These are phyloP conservation scores for Boletus rubroflammeus DNA, from an alignment of 768 basidiomycete species.

Conservation along the genomic window DNA sequence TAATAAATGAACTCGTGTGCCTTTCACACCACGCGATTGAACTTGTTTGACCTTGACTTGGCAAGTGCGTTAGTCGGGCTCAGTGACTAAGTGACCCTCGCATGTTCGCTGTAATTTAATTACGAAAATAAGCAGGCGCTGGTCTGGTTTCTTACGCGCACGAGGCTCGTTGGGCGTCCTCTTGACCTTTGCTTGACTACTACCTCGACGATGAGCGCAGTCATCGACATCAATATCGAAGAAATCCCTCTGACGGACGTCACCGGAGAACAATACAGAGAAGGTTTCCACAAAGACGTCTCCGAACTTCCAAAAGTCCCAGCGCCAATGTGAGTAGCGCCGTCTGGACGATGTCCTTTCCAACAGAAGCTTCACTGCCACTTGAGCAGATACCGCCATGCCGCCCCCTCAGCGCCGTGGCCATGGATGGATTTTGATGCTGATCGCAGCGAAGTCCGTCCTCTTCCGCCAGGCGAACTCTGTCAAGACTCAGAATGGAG, in stretches of 20 bases:
- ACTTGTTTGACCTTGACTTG: not conserved
- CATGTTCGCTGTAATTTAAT: not conserved
- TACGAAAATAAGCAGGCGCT: conserved; percentile 15
- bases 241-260: not conserved
- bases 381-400: conserved; percentile 34
- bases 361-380: not conserved
- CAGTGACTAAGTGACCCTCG: no score
- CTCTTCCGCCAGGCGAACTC: conserved; percentile 13
- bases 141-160: not conserved
- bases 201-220: conserved; percentile 13
- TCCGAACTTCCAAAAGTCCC: conserved; percentile 20
- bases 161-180: not conserved
- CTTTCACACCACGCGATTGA: not conserved
- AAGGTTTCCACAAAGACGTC: conserved; percentile 8
- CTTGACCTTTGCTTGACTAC: not conserved
- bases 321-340: conserved; percentile 24
- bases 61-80: not conserved
- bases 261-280: conserved; percentile 4
- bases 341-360: not conserved
- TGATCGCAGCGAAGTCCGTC: conserved; percentile 19
- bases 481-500: conserved; percentile 19
- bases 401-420: conserved; percentile 41
- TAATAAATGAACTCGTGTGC: not conserved
- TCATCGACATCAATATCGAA: conserved; percentile 9
- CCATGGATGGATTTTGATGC: conserved; percentile 39